Conservation (phyloP, 139 green algal species). For the Chlamydomonas sphaeroides region DNA sequence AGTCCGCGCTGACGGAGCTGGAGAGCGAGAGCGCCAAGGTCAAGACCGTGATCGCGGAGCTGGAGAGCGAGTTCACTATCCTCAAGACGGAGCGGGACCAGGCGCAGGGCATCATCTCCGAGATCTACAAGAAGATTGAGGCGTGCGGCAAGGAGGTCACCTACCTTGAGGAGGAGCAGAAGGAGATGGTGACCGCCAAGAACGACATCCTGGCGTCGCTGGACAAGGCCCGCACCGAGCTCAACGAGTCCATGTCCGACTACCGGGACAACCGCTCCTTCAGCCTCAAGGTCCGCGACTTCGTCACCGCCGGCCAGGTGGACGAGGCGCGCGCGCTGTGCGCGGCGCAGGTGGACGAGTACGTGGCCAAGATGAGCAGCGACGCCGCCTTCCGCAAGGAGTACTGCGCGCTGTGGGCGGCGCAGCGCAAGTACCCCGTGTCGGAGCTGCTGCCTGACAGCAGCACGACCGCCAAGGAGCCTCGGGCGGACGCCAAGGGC, state of each 20-base stretch:
- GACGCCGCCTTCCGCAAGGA: constrained; percentile 53
- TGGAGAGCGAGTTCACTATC: constrained; percentile 66
- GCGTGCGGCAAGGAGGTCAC: constrained; percentile 45
- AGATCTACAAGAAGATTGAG: constrained; percentile 46
- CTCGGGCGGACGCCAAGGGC: background rate
- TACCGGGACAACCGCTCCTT: constrained; percentile 71
- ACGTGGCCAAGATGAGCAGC: constrained; percentile 40
- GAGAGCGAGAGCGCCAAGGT: constrained; percentile 55
- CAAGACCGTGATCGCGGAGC: constrained; percentile 35
- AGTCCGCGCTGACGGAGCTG: constrained; percentile 45
- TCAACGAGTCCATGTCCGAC: constrained; percentile 49
- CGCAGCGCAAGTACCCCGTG: constrained; percentile 61
- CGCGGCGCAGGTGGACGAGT: constrained; percentile 44
- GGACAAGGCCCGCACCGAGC: constrained; percentile 37
- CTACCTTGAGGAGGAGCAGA: constrained; percentile 55
- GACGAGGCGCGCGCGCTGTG: constrained; percentile 52
- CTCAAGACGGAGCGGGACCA: constrained; percentile 62
- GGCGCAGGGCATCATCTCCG: constrained; percentile 57
- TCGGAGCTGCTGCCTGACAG: constrained; percentile 62
- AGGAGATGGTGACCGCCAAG: constrained; percentile 53
- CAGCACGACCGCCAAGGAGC: background rate
- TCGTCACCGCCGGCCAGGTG: constrained; percentile 58
- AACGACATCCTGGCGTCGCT: constrained; percentile 44
- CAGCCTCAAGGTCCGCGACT: constrained; percentile 61
- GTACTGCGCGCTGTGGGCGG: constrained; percentile 59